Evolutionary conservation across 441 rosid genomes (phyloP).

Genomic region (Arabidopsis hybrid): DNA sequence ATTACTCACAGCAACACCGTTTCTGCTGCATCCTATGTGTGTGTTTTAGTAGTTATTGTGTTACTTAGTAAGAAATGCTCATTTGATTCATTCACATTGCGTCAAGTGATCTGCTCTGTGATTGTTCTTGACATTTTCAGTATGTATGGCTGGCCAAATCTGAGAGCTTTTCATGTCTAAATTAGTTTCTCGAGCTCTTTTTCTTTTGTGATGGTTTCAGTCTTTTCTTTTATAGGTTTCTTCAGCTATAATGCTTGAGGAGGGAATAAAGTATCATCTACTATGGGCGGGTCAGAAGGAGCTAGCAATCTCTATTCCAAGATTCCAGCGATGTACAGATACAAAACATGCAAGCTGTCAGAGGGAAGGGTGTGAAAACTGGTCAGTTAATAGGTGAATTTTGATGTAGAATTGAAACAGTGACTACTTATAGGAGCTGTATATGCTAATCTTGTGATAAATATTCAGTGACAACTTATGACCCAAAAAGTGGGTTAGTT

Average conservation of each 20-base stretch:
- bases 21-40: neutral
- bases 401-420: too few relatives aligned
- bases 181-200: neutral
- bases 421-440: too few relatives aligned
- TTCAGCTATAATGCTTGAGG: slow-evolving; percentile 72
- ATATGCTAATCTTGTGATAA: too few relatives aligned
- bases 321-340: slow-evolving; percentile 74
- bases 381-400: too few relatives aligned
- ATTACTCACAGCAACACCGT: neutral
- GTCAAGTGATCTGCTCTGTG: too few relatives aligned
- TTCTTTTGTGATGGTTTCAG: neutral
- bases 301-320: slow-evolving; percentile 79
- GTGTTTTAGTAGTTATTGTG: neutral
- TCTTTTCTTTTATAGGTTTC: slow-evolving; percentile 54
- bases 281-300: slow-evolving; percentile 93
- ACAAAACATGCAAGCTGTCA: slow-evolving; percentile 55
- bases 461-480: too few relatives aligned
- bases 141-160: neutral
- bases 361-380: too few relatives aligned
- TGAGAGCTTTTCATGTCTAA: neutral
- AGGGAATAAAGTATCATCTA: slow-evolving; percentile 69
- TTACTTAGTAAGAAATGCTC: too few relatives aligned
- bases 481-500: too few relatives aligned
- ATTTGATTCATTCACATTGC: too few relatives aligned
- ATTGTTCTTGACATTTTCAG: neutral